phyloP scores from a whole-genome alignment of 768 basidiomycete species.

The Astraeus odoratus region DNA sequence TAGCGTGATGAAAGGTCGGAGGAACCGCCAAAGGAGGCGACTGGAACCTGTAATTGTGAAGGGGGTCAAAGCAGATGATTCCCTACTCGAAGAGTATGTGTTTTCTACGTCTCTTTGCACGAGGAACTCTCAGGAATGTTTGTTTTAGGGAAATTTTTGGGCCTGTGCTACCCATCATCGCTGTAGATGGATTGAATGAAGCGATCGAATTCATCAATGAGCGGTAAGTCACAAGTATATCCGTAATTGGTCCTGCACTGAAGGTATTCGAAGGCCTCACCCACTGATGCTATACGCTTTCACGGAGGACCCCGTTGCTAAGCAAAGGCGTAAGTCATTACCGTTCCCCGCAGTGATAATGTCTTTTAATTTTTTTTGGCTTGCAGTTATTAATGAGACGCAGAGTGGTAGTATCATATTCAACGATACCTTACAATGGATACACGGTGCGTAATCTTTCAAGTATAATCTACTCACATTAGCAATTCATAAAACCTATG shows the following conservation, averaged over 20 bases:
- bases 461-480: background rate
- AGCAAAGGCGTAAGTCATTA: constrained; percentile 30
- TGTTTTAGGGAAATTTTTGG: constrained; percentile 62
- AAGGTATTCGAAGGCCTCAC: constrained; percentile 39
- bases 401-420: constrained; percentile 49
- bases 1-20: constrained; percentile 39
- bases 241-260: background rate
- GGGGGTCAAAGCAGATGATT: constrained; percentile 47
- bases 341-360: background rate
- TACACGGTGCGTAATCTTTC: constrained; percentile 33
- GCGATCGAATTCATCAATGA: constrained; percentile 50
- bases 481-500: constrained; percentile 3
- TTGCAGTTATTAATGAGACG: constrained; percentile 47
- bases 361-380: background rate
- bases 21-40: constrained; percentile 29
- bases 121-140: background rate
- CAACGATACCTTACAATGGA: constrained; percentile 56
- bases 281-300: constrained; percentile 64
- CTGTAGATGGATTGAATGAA: constrained; percentile 47
- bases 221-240: constrained; percentile 29
- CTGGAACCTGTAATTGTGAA: constrained; percentile 58
- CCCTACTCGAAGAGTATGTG: constrained; percentile 50
- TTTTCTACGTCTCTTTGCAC: constrained; percentile 7
- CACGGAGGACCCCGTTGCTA: constrained; percentile 38
- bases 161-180: constrained; percentile 58